A percentile compares a stretch with the other conserved stretches of the same genome.
These are phyloP conservation scores for Somion occarium DNA, from an alignment of 1,284 basidiomycete genomes.

Conservation along the genomic window DNA sequence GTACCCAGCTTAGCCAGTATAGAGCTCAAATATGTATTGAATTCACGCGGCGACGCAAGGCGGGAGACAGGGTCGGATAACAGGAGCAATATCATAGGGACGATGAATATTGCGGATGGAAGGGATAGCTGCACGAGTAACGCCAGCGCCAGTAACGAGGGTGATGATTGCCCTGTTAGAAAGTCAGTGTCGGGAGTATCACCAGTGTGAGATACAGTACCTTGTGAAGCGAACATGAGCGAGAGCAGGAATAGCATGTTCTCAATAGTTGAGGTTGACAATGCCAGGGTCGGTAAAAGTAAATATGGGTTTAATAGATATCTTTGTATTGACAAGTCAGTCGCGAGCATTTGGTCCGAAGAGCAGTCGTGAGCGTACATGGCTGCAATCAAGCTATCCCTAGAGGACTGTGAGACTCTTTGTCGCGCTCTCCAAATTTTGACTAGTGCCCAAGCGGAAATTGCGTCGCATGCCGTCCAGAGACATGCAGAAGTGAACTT, in stretches of 20 bases:
- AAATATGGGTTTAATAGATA: slow-evolving; percentile 90
- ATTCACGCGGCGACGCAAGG: slow-evolving; percentile 54
- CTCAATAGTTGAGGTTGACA: slow-evolving; percentile 79
- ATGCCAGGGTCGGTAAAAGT: slow-evolving; percentile 71
- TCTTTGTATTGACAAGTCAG: slow-evolving; percentile 35
- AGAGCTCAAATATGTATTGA: slow-evolving; percentile 33
- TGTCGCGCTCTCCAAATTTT: slow-evolving; percentile 63
- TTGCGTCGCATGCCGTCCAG: slow-evolving; percentile 69
- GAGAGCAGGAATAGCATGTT: slow-evolving; percentile 65
- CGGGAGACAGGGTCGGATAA: slow-evolving; percentile 55
- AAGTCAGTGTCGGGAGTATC: slow-evolving; percentile 4
- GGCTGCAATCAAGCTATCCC: slow-evolving; percentile 56
- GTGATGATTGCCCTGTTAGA: slow-evolving; percentile 45
- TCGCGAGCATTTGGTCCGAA: neutral
- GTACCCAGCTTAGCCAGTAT: slow-evolving; percentile 39
- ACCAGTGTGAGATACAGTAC: slow-evolving; percentile 33
- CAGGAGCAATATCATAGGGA: slow-evolving; percentile 65
- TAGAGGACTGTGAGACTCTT: slow-evolving; percentile 37
- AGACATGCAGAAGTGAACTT: slow-evolving; percentile 45
- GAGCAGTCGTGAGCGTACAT: slow-evolving; percentile 41
- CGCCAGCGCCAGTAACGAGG: slow-evolving; percentile 62
- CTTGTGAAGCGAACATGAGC: slow-evolving; percentile 69
- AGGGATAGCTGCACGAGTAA: slow-evolving; percentile 68
- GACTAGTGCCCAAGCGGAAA: slow-evolving; percentile 64
- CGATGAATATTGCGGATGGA: slow-evolving; percentile 65